Percentiles rank a stretch among this genome's conserved stretches.
Conservation (phyloP, 108 stramenopile genomes). For the Mayamaea pseudoterrestris region DNA sequence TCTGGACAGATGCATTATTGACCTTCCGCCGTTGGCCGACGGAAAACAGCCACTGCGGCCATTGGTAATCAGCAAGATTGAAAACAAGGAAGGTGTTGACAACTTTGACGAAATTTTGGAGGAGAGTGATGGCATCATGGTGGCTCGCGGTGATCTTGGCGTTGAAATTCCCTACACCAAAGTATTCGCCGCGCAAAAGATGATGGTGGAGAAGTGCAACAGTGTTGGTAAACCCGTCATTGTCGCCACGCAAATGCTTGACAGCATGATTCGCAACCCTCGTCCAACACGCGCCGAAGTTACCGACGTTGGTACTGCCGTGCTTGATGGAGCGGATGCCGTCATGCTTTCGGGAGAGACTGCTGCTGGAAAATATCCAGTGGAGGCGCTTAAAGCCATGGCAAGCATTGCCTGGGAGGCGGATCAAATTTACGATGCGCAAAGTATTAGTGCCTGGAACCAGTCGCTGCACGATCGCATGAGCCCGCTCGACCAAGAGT, state of each 20-base stretch:
- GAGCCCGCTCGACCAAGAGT: background rate
- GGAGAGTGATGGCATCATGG: constrained; percentile 87
- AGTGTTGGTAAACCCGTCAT: constrained; percentile 91
- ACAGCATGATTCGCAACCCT: constrained; percentile 95
- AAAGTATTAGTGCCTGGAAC: constrained; percentile 40
- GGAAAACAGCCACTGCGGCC: constrained; percentile 54
- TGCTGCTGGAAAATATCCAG: constrained; percentile 93
- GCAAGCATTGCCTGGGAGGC: no score
- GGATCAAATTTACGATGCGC: constrained; percentile 66
- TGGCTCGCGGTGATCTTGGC: constrained; percentile 76
- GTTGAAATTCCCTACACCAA: constrained; percentile 89
- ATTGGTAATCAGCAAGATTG: constrained; percentile 81
- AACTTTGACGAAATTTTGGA: constrained; percentile 86
- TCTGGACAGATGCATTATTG: constrained; percentile 56
- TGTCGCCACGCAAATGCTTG: constrained; percentile 98
- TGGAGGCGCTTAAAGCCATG: constrained; percentile 88
- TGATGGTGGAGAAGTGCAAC: constrained; percentile 91
- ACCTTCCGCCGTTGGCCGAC: no score
- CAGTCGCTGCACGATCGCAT: no score
- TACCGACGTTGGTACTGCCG: constrained; percentile 96
- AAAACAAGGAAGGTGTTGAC: constrained; percentile 57
- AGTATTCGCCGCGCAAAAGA: constrained; percentile 95
- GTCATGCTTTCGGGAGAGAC: constrained; percentile 99
- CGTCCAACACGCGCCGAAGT: constrained; percentile 97
- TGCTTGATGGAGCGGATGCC: constrained; percentile 97